These are phyloP conservation scores for Datura wrightii DNA, from an alignment of 257 asterid species.

Conservation along the genomic window DNA sequence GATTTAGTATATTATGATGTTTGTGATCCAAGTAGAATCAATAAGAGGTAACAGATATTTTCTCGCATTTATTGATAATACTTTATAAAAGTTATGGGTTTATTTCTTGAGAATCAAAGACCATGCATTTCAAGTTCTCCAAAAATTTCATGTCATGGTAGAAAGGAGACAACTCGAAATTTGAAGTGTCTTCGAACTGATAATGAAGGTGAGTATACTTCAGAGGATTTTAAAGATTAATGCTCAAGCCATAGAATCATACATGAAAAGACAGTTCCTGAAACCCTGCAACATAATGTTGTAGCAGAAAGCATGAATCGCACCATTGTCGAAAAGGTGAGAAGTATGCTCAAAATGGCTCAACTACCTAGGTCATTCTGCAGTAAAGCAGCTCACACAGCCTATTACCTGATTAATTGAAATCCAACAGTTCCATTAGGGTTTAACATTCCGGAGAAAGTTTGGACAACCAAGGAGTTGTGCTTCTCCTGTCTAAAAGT, in stretches of 20 bases:
- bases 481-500: neutral
- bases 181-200: neutral
- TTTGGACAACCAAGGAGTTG: neutral
- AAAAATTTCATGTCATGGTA: neutral
- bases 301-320: too few relatives aligned
- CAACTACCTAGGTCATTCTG: neutral
- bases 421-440: neutral
- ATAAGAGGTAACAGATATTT: neutral
- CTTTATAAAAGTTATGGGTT: neutral
- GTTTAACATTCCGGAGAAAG: neutral
- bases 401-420: neutral
- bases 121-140: constrained; percentile 2
- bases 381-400: neutral
- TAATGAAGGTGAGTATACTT: constrained; percentile 19
- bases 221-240: neutral
- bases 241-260: neutral
- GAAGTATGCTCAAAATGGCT: too few relatives aligned
- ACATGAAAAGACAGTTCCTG: constrained; percentile 16
- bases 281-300: too few relatives aligned
- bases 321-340: too few relatives aligned
- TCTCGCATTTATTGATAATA: constrained; percentile 9
- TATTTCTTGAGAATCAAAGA: constrained; percentile 18
- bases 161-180: constrained; percentile 11
- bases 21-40: neutral
- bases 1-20: neutral